phyloP scores from a whole-genome alignment of 2,329 filamentous ascomycete genomes.

The Didymella glomerata region DNA sequence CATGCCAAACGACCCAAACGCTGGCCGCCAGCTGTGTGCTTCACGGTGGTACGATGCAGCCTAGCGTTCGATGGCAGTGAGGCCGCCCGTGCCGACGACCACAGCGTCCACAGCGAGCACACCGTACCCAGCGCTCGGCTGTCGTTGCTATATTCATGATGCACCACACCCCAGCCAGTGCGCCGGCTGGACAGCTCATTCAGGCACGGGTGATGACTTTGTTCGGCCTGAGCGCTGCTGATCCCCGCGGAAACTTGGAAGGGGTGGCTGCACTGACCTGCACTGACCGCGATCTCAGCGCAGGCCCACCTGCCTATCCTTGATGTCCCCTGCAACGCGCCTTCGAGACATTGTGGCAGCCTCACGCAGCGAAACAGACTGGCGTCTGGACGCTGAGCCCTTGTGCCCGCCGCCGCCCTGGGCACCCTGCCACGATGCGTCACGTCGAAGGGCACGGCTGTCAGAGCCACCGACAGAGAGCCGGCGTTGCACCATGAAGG shows the following conservation, averaged over 20 bases:
- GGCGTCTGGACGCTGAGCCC: conserved; percentile 20
- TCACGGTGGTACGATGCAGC: conserved; percentile 30
- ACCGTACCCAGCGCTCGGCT: conserved; percentile 28
- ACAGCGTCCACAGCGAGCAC: conserved; percentile 14
- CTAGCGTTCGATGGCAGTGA: conserved; percentile 26
- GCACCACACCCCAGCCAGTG: conserved; percentile 19
- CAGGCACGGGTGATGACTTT: conserved; percentile 40
- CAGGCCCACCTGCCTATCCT: conserved; percentile 18
- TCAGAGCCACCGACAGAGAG: conserved; percentile 42
- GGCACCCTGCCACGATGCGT: conserved; percentile 29
- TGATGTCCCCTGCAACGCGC: conserved; percentile 19
- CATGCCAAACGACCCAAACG: conserved; percentile 36
- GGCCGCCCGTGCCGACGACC: conserved; percentile 30
- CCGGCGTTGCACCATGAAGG: conserved; percentile 39
- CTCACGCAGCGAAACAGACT: conserved; percentile 33
- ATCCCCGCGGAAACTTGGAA: conserved; percentile 43
- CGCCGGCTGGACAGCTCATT: conserved; percentile 31
- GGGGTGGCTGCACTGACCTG: conserved; percentile 16
- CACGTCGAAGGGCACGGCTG: conserved; percentile 40
- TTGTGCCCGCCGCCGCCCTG: conserved; percentile 11
- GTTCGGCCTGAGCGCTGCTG: conserved; percentile 29
- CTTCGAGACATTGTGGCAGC: conserved; percentile 43
- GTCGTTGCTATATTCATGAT: conserved; percentile 20
- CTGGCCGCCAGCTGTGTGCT: conserved; percentile 47
- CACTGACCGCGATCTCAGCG: conserved; percentile 18